Percentiles rank a stretch among this genome's conserved stretches.
phyloP scores from a whole-genome alignment of 495 filamentous ascomycete genomes.

The Penicillium simplicissimum region DNA sequence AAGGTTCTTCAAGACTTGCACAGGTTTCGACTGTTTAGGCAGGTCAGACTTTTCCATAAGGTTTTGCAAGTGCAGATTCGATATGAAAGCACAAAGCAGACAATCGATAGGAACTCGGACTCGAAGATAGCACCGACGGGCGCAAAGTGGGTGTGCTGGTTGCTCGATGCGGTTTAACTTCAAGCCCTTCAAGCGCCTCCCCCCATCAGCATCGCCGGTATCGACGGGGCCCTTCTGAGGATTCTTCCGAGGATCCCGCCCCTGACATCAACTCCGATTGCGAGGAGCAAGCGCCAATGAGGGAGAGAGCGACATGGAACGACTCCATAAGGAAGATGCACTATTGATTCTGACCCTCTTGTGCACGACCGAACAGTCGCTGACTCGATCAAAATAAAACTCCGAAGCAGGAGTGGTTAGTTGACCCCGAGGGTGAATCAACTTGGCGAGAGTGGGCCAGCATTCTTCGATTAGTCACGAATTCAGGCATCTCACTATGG shows the following conservation, averaged over 20 bases:
- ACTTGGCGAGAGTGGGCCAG: conserved; percentile 1
- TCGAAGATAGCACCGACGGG: conserved; percentile 3
- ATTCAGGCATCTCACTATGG: background rate
- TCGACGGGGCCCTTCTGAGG: background rate
- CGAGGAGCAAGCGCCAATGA: background rate
- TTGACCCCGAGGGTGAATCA: background rate
- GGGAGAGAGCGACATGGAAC: background rate
- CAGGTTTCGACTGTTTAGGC: conserved; percentile 7
- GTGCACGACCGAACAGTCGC: too few species aligned
- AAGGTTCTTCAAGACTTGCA: background rate
- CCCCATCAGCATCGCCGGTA: background rate
- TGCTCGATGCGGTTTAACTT: background rate
- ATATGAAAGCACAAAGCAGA: background rate
- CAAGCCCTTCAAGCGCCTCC: background rate
- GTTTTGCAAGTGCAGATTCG: background rate
- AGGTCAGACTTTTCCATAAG: background rate
- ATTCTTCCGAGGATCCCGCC: background rate
- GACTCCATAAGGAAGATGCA: background rate
- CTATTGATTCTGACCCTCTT: background rate
- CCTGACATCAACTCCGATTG: background rate
- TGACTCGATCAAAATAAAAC: too few species aligned
- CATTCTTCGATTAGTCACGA: conserved; percentile 17
- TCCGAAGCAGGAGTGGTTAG: background rate
- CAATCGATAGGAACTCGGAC: conserved; percentile 1
- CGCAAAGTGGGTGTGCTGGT: background rate